Percentiles rank a stretch among this genome's conserved stretches.
phyloP scores from a whole-genome alignment of 371 early-diverging fungal species.

The Lichtheimia corymbifera region DNA sequence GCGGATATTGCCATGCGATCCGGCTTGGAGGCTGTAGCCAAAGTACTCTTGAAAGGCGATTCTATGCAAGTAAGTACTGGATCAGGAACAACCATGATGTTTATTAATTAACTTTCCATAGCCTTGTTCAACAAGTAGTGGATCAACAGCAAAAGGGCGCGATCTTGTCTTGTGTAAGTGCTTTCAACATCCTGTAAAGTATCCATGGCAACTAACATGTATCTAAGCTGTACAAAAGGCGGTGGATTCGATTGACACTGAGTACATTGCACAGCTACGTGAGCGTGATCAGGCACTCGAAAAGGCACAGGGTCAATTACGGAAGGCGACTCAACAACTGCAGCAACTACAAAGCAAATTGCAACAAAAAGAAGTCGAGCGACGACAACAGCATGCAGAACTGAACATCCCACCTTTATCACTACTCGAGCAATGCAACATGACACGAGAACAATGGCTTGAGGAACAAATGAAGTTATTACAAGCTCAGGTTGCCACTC shows the following conservation, averaged over 20 bases:
- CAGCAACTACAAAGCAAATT: slow-evolving; percentile 64
- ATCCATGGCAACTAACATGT: no score
- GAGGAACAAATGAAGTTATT: slow-evolving; percentile 35
- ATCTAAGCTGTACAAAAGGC: slow-evolving; percentile 65
- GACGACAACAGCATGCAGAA: slow-evolving; percentile 18
- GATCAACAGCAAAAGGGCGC: slow-evolving; percentile 46
- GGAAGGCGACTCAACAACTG: slow-evolving; percentile 64
- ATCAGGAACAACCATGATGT: background rate
- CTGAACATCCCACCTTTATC: no score
- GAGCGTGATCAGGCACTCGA: slow-evolving; percentile 64
- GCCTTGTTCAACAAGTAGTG: background rate
- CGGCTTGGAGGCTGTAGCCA: slow-evolving; percentile 62
- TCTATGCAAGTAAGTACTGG: background rate
- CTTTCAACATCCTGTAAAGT: background rate
- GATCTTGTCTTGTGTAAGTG: slow-evolving; percentile 60
- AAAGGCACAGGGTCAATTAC: slow-evolving; percentile 61
- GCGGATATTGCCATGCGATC: slow-evolving; percentile 83
- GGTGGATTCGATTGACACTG: slow-evolving; percentile 68
- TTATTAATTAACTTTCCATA: background rate
- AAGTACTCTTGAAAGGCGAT: background rate
- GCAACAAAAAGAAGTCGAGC: slow-evolving; percentile 26
- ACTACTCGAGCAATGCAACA: slow-evolving; percentile 28
- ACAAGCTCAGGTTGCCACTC: slow-evolving; percentile 49
- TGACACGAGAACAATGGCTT: slow-evolving; percentile 26
- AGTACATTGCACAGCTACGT: slow-evolving; percentile 62